Evolutionary conservation across 2,329 filamentous ascomycete genomes (phyloP), one percentile per base, ranked within the genome.

Genomic region (Pseudogymnoascus sp.): DNA sequence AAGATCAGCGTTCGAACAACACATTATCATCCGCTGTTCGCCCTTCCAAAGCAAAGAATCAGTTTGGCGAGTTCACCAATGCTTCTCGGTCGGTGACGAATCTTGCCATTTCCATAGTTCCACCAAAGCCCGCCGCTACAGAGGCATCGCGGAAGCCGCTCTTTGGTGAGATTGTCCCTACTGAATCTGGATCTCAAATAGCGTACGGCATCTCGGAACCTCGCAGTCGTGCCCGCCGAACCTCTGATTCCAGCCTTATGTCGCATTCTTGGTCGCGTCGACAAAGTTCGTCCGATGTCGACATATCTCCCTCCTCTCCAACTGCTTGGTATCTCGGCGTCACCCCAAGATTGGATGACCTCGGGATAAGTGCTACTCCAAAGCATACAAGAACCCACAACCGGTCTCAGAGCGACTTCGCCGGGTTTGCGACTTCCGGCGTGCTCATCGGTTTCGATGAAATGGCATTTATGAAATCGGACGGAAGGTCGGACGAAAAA

Each of bases 91-190:
- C 79, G 15, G 74, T 75, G 70, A 75, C 72, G 44, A 76, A 75
- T 63, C 72, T 78, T 33, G 72, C 67, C 9, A 64, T 66, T 9
- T 66, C 67, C 26, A 65, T 50, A 61, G 63, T 21, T 68, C 74
- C 57, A 68, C 70, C 26, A 64, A 63, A 63, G 63, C 68, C 6
- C 44, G 66, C 26, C 65, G 44, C 64, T 26, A 61, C 64, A 58
- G 26, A 62, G 29, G 64, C 65, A 40, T 67, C 76, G 57, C 78
- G 79, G 60, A 80, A 80, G 64, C 82, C 89, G 36, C 75, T 92
- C 17, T 93, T 93, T 75, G 89, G 89, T 37, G 90, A 92, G 73
- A 81, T 92, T 66, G 75, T 85, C 29, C 80, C 84, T n/a, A 78
- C 84, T 37, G 79, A 84, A 66, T 78, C 78, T 67, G 78, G 82